These are phyloP conservation scores for Rubus parviflorus DNA, from an alignment of 306 rosid species.

Conservation along the genomic window DNA sequence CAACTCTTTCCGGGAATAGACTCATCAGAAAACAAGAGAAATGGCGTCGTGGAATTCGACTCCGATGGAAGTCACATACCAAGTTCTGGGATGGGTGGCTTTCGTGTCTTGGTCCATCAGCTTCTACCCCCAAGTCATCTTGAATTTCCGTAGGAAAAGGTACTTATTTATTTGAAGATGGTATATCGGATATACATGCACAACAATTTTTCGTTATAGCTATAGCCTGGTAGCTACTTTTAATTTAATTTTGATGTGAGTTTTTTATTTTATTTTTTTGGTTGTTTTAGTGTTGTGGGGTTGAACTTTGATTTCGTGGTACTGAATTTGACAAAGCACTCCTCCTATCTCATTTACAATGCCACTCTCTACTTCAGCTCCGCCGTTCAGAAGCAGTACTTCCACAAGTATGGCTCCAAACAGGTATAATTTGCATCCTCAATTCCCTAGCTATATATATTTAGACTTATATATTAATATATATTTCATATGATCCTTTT, in stretches of 20 bases:
- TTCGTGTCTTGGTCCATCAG: constrained; percentile 74
- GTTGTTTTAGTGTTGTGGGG: constrained; percentile 72
- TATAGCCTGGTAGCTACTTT: background rate
- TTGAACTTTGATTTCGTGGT: constrained; percentile 81
- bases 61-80: constrained; percentile 58
- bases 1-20: too few relatives aligned
- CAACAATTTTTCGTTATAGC: background rate
- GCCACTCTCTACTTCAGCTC: constrained; percentile 75
- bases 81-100: constrained; percentile 79
- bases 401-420: constrained; percentile 59
- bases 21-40: background rate
- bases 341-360: constrained; percentile 81
- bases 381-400: constrained; percentile 64
- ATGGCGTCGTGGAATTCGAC: constrained; percentile 78
- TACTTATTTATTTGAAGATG: background rate
- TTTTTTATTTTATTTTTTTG: background rate
- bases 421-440: constrained; percentile 42
- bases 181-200: background rate
- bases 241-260: background rate
- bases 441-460: background rate
- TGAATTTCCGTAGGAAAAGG: constrained; percentile 84
- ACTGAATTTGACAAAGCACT: constrained; percentile 81
- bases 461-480: background rate
- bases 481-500: background rate
- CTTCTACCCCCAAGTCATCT: constrained; percentile 81